phyloP scores from a whole-genome alignment of 73 alveolate species.

The Stentor roeselii region DNA sequence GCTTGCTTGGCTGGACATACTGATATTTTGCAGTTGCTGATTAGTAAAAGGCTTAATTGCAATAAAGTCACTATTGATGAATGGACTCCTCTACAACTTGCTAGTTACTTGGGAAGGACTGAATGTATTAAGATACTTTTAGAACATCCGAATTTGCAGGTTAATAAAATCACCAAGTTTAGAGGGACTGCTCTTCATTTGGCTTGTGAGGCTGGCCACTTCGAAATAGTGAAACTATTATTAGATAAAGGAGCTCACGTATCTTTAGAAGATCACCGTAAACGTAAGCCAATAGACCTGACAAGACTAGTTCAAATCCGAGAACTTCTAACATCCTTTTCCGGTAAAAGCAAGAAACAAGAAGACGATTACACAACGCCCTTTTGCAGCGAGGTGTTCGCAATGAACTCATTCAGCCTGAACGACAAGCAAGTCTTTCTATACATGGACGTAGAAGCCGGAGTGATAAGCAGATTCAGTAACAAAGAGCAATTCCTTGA shows the following conservation, averaged over 20 bases:
- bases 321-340: background rate
- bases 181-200: slow-evolving; percentile 26
- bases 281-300: background rate
- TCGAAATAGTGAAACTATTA: background rate
- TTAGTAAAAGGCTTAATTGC: background rate
- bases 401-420: background rate
- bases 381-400: slow-evolving; percentile 23
- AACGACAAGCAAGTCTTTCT: slow-evolving; percentile 16
- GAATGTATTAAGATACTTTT: background rate
- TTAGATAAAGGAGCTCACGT: background rate
- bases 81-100: slow-evolving; percentile 25
- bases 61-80: slow-evolving; percentile 26
- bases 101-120: background rate
- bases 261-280: background rate
- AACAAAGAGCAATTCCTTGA: slow-evolving; percentile 5
- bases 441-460: slow-evolving; percentile 3
- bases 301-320: background rate
- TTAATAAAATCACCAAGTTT: slow-evolving; percentile 6
- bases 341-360: slow-evolving; percentile 6
- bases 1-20: slow-evolving; percentile 9
- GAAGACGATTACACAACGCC: background rate
- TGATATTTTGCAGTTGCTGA: background rate
- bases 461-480: background rate
- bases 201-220: slow-evolving; percentile 12
- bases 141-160: slow-evolving; percentile 2